Evolutionary conservation across 2,329 filamentous ascomycete species (phyloP), one percentile per base, ranked within the genome.

Genomic region (Colletotrichum musae): DNA sequence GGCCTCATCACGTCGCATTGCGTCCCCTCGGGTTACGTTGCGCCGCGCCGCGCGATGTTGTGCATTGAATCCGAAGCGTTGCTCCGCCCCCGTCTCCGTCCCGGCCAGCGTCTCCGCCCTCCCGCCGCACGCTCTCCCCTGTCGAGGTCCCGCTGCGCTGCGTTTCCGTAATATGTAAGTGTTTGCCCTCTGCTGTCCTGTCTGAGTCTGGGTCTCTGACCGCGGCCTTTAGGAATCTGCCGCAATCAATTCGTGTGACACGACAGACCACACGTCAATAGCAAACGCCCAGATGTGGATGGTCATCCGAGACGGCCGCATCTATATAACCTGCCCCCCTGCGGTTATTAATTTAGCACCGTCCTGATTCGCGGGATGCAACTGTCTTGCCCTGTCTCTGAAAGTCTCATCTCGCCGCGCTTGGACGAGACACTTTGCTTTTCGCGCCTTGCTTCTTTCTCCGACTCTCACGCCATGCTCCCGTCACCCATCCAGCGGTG

Each of bases 311-410:
- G 24, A 54, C 50, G 16, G 41, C 50, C 45, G 16, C 43, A 36
- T n/a, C 24, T 47, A 61, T 45, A 66, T 54, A 66, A 16, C 51
- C 26, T 26, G 54, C 67, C 45, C 56, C 28, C 62, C 51, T 69
- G 67, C 62, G 56, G 51, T 51, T 45, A 66, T 47, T 56, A 47
- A 69, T 47, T 61, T 59, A 52, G 36, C 57, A 57, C 43, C 13
- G 16, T 6, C 51, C 36, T 48, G 57, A 66, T 57, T 66, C 50
- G 67, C 51, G 48, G 50, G 57, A 64, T 66, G 54, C 62, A 16
- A 51, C 63, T 69, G 67, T 69, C 62, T 60, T 39, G 61, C 39
- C 54, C 18, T 69, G 62, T 66, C 67, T 69, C 62, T 66, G 12
- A 60, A 52, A 54, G 51, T 57, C 67, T 66, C 57, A 66, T 56